Evolutionary conservation across 208 protist genomes (phyloP).

Genomic region (Acanthamoeba triangularis): DNA sequence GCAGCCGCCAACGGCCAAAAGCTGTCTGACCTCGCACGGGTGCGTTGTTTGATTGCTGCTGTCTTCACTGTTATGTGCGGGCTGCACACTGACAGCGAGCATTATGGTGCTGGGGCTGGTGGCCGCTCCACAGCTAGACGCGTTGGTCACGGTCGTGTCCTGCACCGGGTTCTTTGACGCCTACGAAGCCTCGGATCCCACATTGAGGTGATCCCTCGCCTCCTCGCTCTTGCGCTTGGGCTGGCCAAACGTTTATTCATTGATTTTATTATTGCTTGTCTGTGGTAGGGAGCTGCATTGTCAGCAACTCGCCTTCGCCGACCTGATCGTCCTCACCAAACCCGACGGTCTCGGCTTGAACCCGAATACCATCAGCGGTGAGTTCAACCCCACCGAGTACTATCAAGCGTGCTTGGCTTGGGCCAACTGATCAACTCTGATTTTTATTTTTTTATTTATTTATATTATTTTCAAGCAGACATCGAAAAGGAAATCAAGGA

Average conservation of each 20-base stretch:
- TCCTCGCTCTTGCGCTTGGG: too few relatives aligned
- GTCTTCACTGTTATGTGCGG: too few relatives aligned
- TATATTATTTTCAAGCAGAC: too few relatives aligned
- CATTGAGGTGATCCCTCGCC: background rate
- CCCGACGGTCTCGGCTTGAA: background rate
- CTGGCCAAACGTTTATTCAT: too few relatives aligned
- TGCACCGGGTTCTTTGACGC: background rate
- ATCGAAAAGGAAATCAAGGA: background rate
- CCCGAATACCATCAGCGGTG: background rate
- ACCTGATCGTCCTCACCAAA: constrained; percentile 1
- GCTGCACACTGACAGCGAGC: too few relatives aligned
- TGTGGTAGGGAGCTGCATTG: background rate
- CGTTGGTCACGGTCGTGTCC: background rate
- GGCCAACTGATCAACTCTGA: too few relatives aligned
- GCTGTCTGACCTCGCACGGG: background rate
- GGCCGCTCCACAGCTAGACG: constrained; percentile 21
- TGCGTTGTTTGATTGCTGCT: background rate
- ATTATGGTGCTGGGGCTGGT: too few relatives aligned
- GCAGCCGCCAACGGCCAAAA: background rate
- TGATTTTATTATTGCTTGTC: too few relatives aligned
- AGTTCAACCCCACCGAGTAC: too few relatives aligned
- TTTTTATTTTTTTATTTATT: too few relatives aligned
- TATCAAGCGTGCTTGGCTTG: too few relatives aligned
- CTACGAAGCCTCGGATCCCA: background rate
- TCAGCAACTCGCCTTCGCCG: background rate